Conservation (phyloP, 257 asterid genomes). For the Thymus mandschuricus region DNA sequence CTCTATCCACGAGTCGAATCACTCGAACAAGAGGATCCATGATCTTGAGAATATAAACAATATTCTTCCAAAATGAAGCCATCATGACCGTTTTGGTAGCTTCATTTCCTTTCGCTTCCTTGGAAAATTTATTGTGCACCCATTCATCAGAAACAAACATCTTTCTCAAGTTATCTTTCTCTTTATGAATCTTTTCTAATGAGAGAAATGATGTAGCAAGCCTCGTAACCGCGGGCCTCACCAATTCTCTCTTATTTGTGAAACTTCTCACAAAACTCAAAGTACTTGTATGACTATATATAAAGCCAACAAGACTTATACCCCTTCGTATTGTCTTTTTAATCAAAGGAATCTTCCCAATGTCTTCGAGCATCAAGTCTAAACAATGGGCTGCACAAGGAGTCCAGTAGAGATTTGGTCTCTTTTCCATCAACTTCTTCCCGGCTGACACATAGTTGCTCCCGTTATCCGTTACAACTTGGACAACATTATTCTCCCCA, state of each 20-base stretch:
- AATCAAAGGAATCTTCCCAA: neutral
- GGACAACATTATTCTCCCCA: neutral
- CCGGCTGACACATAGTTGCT: neutral
- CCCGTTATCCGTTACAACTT: neutral
- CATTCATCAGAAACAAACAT: slow-evolving; percentile 2
- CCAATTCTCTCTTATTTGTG: neutral
- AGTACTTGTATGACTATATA: neutral
- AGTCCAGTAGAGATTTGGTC: neutral
- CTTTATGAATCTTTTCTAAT: neutral
- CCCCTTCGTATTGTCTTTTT: neutral
- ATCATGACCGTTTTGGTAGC: neutral
- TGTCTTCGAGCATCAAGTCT: neutral
- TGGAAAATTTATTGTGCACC: neutral
- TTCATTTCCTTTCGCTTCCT: neutral
- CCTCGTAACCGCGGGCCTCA: neutral
- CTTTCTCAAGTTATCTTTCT: neutral
- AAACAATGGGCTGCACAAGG: neutral
- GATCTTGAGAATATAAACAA: neutral
- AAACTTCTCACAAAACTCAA: neutral
- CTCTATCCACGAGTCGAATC: neutral
- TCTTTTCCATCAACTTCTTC: neutral
- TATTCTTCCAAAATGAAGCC: neutral
- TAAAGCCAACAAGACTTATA: neutral
- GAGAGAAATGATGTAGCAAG: neutral
- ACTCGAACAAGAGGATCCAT: neutral